Base-by-base conservation (phyloP, 1,139 yeast species). In the Lodderomyces theae region DNA sequence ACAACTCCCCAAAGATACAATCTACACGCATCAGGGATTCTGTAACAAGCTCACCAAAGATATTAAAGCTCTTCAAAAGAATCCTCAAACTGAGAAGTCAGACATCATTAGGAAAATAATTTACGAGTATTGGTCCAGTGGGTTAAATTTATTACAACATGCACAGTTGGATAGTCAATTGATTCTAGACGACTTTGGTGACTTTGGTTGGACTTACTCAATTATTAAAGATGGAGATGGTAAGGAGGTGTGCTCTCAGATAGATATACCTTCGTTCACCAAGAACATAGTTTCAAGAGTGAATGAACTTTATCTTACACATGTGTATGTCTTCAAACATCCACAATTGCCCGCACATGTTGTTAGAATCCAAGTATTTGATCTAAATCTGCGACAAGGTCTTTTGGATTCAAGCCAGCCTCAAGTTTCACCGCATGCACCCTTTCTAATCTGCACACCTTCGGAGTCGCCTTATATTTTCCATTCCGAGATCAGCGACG, bases 101-200 rank as follows among this genome's bases (percentile, higher is more conserved):
- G 66, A 63, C 42, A 52, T 81, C 10, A 63, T 80, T 2, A 82
- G 80, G 44, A 61, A 62, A 37, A 63, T 83, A 11, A 47, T 82
- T 7, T 67, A 64, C 30, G 79, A 79, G 25, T 78, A 68, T 52
- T 86, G 89, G 80, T 67, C 76, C 1, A 52, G 63, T 3, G 95
- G 95, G 0, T 59, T 86, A 37, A 85, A 82, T 50, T 59, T 85
- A 5, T 66, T 79, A 15, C 95, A 86, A 54, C 57, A 81, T 35
- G 84, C 95, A 0, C 90, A 85, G 49, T 62, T 85, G 7, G 95
- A 86, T 51, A 77, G 85, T 43, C 85, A 80, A 50, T 55, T 74
- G 35, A 64, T 85, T 31, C 74, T 83, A 4, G 83, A 81, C 50
- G 70, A 73, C 37, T 82, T 86, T 0, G 61, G 64, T 33, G 48